Percentiles rank a stretch among this genome's conserved stretches.
These are phyloP conservation scores for Umbelopsis ramanniana DNA, from an alignment of 192 early-diverging fungal genomes.

Conservation along the genomic window DNA sequence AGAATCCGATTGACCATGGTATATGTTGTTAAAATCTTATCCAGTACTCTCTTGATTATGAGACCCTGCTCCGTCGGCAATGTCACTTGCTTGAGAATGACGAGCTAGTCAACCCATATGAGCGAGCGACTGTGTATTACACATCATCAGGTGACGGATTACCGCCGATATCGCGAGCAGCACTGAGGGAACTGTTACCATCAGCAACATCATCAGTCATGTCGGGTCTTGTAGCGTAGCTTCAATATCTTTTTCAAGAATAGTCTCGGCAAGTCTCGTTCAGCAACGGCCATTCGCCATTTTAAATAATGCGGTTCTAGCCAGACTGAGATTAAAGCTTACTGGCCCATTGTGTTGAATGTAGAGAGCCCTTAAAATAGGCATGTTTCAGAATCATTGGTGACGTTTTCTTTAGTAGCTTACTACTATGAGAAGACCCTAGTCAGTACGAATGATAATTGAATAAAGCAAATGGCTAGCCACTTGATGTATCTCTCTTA, in stretches of 20 bases:
- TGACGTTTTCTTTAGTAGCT: constrained; percentile 46
- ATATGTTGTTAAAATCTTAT: constrained; percentile 53
- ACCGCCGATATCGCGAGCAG: constrained; percentile 60
- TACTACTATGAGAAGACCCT: background rate
- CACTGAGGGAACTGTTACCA: constrained; percentile 25
- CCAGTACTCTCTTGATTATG: constrained; percentile 57
- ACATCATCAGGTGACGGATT: constrained; percentile 46
- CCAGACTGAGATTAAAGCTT: constrained; percentile 18
- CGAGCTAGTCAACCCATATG: constrained; percentile 58
- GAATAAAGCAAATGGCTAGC: constrained; percentile 23
- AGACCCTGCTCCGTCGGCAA: constrained; percentile 20
- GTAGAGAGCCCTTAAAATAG: constrained; percentile 43
- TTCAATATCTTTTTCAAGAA: constrained; percentile 51
- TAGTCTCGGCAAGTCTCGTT: constrained; percentile 31
- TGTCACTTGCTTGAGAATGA: constrained; percentile 61
- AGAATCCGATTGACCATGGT: constrained; percentile 53
- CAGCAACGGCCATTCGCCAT: constrained; percentile 34
- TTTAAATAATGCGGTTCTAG: constrained; percentile 46
- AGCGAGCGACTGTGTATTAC: constrained; percentile 50
- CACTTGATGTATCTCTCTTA: constrained; percentile 29
- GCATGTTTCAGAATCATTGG: constrained; percentile 50
- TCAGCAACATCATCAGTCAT: constrained; percentile 44
- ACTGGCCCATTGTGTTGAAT: constrained; percentile 32
- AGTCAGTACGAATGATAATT: background rate
- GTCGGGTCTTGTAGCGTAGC: constrained; percentile 45